A percentile compares a stretch with the other conserved stretches of the same genome.
Evolutionary conservation across 768 basidiomycete species (phyloP).

Genomic region (Obba rivulosa): DNA sequence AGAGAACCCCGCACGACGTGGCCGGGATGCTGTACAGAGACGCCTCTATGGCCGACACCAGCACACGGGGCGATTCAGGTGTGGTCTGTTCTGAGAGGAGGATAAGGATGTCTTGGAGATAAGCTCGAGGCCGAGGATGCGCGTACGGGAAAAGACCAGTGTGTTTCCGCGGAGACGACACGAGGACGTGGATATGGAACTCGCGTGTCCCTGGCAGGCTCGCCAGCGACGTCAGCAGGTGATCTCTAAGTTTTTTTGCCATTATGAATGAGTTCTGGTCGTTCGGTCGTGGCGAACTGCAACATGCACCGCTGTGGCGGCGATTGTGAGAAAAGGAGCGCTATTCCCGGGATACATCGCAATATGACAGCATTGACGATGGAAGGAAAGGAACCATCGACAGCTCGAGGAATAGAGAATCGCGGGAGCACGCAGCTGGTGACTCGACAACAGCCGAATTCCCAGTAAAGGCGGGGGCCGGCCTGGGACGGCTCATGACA

Average conservation of each 20-base stretch:
- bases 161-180: conserved; percentile 63
- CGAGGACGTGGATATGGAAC: conserved; percentile 73
- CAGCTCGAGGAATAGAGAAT: too few species aligned
- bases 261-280: not conserved
- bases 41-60: conserved; percentile 79
- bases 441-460: too few species aligned
- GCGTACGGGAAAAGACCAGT: conserved; percentile 73
- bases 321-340: too few species aligned
- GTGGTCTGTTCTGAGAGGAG: conserved; percentile 61
- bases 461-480: too few species aligned
- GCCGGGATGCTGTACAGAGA: conserved; percentile 68
- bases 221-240: conserved; percentile 51
- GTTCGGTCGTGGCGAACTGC: too few species aligned
- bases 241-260: conserved; percentile 52
- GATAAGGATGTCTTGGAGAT: conserved; percentile 72
- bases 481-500: too few species aligned
- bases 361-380: too few species aligned
- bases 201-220: conserved; percentile 60
- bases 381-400: too few species aligned
- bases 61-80: conserved; percentile 45
- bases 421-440: too few species aligned
- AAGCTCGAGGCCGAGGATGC: conserved; percentile 55
- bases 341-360: too few species aligned
- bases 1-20: conserved; percentile 68
- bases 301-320: too few species aligned